A percentile compares a stretch with the other conserved stretches of the same genome.
Conservation (phyloP, 495 filamentous ascomycete species). For the Hypoxylon rickii region DNA sequence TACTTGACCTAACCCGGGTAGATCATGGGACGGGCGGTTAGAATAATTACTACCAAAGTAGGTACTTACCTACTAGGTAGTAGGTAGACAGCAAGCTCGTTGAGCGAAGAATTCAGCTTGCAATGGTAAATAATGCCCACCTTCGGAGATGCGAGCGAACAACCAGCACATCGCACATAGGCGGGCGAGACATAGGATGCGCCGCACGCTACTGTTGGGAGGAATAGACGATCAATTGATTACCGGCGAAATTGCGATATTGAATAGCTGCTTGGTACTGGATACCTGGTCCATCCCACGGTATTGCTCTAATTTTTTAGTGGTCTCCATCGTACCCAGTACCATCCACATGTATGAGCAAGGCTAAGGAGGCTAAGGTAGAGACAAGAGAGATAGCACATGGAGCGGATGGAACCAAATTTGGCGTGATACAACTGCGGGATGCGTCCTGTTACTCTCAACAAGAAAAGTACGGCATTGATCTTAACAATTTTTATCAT, state of each 20-base stretch:
- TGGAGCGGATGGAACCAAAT: conserved; percentile 6
- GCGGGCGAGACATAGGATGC: neutral
- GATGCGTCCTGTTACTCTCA: conserved; percentile 19
- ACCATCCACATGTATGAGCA: neutral
- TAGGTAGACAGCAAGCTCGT: neutral
- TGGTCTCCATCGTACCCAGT: neutral
- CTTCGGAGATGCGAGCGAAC: too few species aligned
- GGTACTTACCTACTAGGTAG: neutral
- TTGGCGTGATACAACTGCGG: conserved; percentile 11
- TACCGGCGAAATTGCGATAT: conserved; percentile 21
- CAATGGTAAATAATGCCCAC: too few species aligned
- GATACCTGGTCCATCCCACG: too few species aligned
- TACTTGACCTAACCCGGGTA: too few species aligned
- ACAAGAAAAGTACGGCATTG: neutral
- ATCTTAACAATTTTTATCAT: conserved; percentile 21
- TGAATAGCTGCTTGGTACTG: too few species aligned
- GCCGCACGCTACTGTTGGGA: conserved; percentile 9
- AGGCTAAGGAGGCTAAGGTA: conserved; percentile 5
- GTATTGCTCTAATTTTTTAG: too few species aligned
- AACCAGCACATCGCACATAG: too few species aligned
- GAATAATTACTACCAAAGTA: neutral
- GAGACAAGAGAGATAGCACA: neutral
- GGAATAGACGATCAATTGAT: conserved; percentile 8
- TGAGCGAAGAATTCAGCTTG: too few species aligned
- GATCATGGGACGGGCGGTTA: too few species aligned